phyloP scores from a whole-genome alignment of 192 early-diverging fungal genomes.

The Podila clonocystis region DNA sequence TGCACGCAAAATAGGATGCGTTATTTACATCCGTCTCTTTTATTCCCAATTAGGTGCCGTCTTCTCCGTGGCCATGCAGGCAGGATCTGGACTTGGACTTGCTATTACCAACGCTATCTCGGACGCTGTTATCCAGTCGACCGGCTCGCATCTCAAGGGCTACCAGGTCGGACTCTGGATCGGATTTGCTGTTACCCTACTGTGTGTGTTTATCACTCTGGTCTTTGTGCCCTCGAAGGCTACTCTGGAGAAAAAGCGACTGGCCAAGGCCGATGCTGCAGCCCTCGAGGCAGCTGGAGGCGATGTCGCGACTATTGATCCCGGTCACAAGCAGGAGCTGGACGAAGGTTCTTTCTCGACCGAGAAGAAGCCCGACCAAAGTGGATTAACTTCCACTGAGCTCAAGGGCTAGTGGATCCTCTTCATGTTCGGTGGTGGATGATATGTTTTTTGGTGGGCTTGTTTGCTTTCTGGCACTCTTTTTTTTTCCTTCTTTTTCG shows the following conservation, averaged over 20 bases:
- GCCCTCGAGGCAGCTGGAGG: background rate
- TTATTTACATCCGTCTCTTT: background rate
- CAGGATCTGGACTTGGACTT: slow-evolving; percentile 51
- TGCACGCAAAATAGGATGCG: background rate
- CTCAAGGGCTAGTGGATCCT: background rate
- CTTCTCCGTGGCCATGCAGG: slow-evolving; percentile 52
- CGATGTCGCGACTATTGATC: background rate
- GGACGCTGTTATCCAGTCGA: slow-evolving; percentile 39
- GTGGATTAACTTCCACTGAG: background rate
- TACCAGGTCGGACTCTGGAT: slow-evolving; percentile 49
- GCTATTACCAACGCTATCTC: slow-evolving; percentile 55
- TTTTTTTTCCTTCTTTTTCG: background rate
- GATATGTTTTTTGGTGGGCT: slow-evolving; percentile 1
- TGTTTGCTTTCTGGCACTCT: background rate
- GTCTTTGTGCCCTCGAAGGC: slow-evolving; percentile 47
- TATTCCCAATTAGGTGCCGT: slow-evolving; percentile 35
- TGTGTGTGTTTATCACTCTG: slow-evolving; percentile 42
- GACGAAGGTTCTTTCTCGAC: background rate
- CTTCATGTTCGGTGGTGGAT: background rate
- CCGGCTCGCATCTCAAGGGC: slow-evolving; percentile 33
- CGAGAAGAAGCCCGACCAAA: background rate
- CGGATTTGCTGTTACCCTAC: slow-evolving; percentile 37
- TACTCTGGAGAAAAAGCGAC: slow-evolving; percentile 35
- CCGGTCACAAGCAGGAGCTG: background rate
- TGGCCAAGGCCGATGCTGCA: slow-evolving; percentile 10